Conservation (phyloP, 1,284 basidiomycete genomes). For the Boletus sp. region DNA sequence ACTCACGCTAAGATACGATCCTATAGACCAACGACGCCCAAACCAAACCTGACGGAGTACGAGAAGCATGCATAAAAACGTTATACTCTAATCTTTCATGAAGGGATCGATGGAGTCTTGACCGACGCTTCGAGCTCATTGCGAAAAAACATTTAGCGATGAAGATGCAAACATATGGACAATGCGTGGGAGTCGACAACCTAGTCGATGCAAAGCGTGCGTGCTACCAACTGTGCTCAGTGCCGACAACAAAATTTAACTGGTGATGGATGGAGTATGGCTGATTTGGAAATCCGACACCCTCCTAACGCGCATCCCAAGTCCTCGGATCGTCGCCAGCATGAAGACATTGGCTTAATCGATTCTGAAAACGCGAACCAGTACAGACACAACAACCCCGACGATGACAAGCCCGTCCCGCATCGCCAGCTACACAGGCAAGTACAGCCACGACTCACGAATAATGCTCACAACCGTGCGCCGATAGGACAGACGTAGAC, state of each 20-base stretch:
- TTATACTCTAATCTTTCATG: no score
- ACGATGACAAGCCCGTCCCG: conserved; percentile 32
- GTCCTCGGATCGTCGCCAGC: conserved; percentile 3
- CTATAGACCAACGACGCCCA: conserved; percentile 48
- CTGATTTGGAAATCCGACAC: background rate
- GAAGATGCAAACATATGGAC: conserved; percentile 34
- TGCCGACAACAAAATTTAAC: conserved; percentile 12
- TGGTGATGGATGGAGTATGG: background rate
- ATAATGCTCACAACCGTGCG: background rate
- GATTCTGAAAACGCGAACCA: conserved; percentile 25
- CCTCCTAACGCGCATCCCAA: no score
- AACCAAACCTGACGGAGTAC: conserved; percentile 63
- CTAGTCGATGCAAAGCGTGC: conserved; percentile 36
- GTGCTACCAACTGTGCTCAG: conserved; percentile 41
- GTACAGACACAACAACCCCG: conserved; percentile 8
- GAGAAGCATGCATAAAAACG: conserved; percentile 89
- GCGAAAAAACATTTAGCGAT: background rate
- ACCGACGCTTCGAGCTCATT: no score
- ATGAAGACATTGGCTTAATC: conserved; percentile 32
- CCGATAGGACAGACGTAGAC: conserved; percentile 67
- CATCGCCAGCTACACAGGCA: conserved; percentile 33
- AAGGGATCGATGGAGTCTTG: no score
- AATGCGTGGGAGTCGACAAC: conserved; percentile 38
- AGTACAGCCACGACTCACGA: background rate
- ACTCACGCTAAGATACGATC: conserved; percentile 4